phyloP scores from a whole-genome alignment of 2,329 filamentous ascomycete genomes.

The Dactylellina parvicollis region DNA sequence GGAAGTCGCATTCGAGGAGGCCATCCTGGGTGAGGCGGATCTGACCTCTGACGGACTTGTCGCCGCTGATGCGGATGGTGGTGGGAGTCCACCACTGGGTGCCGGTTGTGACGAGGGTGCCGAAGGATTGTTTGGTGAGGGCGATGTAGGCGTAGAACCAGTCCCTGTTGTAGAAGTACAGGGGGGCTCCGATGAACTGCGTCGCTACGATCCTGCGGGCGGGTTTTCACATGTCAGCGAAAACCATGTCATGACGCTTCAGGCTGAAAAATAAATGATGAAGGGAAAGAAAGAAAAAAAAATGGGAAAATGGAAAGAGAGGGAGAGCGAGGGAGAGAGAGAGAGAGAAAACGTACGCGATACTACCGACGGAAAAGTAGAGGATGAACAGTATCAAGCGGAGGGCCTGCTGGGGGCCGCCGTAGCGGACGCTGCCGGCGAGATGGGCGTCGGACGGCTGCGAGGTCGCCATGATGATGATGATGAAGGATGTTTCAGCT shows the following conservation, averaged over 20 bases:
- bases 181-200: slow-evolving; percentile 77
- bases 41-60: slow-evolving; percentile 80
- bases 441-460: slow-evolving; percentile 63
- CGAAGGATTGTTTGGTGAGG: slow-evolving; percentile 84
- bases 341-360: slow-evolving; percentile 63
- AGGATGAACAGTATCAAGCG: slow-evolving; percentile 66
- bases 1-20: slow-evolving; percentile 79
- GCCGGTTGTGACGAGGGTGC: slow-evolving; percentile 78
- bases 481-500: neutral
- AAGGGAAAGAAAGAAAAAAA: neutral
- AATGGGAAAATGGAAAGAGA: too few species aligned
- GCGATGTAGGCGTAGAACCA: slow-evolving; percentile 88
- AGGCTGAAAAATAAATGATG: slow-evolving; percentile 53
- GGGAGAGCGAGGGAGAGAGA: too few species aligned
- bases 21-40: slow-evolving; percentile 76
- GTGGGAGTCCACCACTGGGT: slow-evolving; percentile 91
- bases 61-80: slow-evolving; percentile 81
- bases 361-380: slow-evolving; percentile 67
- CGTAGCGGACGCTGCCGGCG: slow-evolving; percentile 68
- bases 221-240: slow-evolving; percentile 36
- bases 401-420: slow-evolving; percentile 65
- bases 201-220: slow-evolving; percentile 71
- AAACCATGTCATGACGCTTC: slow-evolving; percentile 16
- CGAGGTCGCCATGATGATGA: slow-evolving; percentile 13
- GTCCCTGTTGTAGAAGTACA: slow-evolving; percentile 79